These are phyloP conservation scores for Papilionanthe hybrid DNA, from an alignment of 116 monocot species.

Conservation along the genomic window DNA sequence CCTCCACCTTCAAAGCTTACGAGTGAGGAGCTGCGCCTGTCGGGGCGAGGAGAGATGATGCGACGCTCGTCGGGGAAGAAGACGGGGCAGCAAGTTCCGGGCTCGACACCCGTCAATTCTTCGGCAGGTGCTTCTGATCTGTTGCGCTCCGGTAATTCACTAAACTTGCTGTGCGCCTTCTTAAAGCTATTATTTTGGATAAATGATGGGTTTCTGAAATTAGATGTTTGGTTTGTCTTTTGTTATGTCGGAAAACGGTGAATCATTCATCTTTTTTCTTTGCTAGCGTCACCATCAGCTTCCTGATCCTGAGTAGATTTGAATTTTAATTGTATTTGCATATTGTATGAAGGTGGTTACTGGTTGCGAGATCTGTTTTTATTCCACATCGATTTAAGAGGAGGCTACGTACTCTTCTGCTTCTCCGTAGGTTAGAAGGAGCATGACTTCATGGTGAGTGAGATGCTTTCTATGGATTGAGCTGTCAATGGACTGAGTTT, in stretches of 20 bases:
- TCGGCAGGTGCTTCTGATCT: slow-evolving; percentile 5
- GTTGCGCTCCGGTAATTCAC: slow-evolving; percentile 5
- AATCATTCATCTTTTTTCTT: background rate
- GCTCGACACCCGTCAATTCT: slow-evolving; percentile 8
- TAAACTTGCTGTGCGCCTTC: background rate
- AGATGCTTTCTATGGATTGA: background rate
- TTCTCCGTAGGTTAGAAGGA: background rate
- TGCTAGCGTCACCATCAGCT: background rate
- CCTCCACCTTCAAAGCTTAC: background rate
- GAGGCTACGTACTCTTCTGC: background rate
- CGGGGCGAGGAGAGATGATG: slow-evolving; percentile 3
- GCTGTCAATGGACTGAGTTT: background rate
- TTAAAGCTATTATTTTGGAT: background rate
- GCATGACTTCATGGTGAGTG: background rate
- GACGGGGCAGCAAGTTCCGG: slow-evolving; percentile 3
- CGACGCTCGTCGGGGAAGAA: slow-evolving; percentile 11
- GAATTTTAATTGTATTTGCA: background rate
- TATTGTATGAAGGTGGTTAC: background rate
- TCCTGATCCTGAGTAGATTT: background rate
- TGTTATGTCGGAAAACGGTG: background rate
- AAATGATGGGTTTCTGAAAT: background rate
- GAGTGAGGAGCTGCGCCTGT: background rate
- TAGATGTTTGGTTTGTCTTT: background rate
- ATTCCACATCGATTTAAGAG: background rate
- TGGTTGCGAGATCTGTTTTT: background rate